Percentiles rank a stretch among this genome's conserved stretches.
Evolutionary conservation across 2,329 filamentous ascomycete species (phyloP).

Genomic region (Penicillium aurantiogriseum): DNA sequence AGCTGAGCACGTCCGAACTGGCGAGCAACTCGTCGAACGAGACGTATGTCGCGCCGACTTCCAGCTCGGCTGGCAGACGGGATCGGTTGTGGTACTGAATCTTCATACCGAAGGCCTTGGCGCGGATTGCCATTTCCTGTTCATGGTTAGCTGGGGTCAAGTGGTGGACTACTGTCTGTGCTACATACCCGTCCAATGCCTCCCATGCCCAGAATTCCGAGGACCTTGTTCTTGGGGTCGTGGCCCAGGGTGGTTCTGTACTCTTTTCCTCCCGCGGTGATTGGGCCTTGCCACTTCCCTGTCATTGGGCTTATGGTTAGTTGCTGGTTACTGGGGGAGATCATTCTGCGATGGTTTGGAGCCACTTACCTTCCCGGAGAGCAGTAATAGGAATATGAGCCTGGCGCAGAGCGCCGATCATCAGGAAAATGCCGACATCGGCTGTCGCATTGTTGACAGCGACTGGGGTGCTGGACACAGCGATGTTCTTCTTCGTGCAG

Average conservation of each 20-base stretch:
- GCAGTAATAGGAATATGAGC: constrained; percentile 44
- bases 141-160: background rate
- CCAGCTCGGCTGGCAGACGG: constrained; percentile 41
- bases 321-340: background rate
- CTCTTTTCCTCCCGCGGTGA: constrained; percentile 6
- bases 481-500: constrained; percentile 48
- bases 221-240: constrained; percentile 46
- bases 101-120: constrained; percentile 48
- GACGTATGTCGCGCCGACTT: constrained; percentile 45
- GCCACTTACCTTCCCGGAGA: constrained; percentile 39
- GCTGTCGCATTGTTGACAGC: constrained; percentile 50
- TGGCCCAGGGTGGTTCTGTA: constrained; percentile 38
- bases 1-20: constrained; percentile 47
- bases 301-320: background rate
- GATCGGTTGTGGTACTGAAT: constrained; percentile 50
- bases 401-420: constrained; percentile 49
- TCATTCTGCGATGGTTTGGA: too few relatives aligned
- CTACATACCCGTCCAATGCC: constrained; percentile 46
- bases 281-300: constrained; percentile 44
- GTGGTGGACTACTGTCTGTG: background rate
- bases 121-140: constrained; percentile 47
- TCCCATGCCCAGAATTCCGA: constrained; percentile 51
- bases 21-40: constrained; percentile 48
- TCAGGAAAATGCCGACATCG: constrained; percentile 48
- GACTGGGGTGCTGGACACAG: constrained; percentile 47